Conservation (phyloP, 768 basidiomycete species). For the Lactarius sanguifluus region DNA sequence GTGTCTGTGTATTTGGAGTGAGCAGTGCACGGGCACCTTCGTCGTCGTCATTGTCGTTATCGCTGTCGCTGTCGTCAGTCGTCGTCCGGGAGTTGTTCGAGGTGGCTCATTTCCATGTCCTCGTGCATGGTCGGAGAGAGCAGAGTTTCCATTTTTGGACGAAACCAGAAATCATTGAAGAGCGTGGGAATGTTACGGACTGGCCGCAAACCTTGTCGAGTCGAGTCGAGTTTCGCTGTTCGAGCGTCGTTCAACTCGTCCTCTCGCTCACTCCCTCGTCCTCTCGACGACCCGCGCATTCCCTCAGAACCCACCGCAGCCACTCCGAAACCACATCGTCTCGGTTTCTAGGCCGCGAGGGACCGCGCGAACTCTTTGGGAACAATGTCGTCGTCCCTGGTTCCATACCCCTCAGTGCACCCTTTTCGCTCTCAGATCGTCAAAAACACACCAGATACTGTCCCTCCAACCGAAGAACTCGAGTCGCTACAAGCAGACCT, state of each 20-base stretch:
- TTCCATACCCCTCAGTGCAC: slow-evolving; percentile 49
- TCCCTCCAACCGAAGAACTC: slow-evolving; percentile 74
- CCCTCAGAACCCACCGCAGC: slow-evolving; percentile 3
- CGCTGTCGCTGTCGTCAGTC: slow-evolving; percentile 25
- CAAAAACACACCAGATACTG: slow-evolving; percentile 59
- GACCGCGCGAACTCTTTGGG: slow-evolving; percentile 17
- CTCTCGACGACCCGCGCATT: not conserved
- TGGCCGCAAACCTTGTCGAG: slow-evolving; percentile 30
- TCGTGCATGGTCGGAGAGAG: not conserved
- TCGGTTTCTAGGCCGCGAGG: slow-evolving; percentile 19
- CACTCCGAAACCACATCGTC: not conserved
- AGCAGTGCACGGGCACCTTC: slow-evolving; percentile 53
- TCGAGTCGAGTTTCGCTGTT: slow-evolving; percentile 16
- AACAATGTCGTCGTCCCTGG: slow-evolving; percentile 62
- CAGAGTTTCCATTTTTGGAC: slow-evolving; percentile 3
- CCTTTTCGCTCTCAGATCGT: slow-evolving; percentile 58
- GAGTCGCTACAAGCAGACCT: slow-evolving; percentile 65
- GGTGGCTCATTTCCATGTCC: slow-evolving; percentile 38
- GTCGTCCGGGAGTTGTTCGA: slow-evolving; percentile 34
- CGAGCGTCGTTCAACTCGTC: slow-evolving; percentile 5
- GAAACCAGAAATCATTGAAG: slow-evolving; percentile 16
- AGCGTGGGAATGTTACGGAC: slow-evolving; percentile 30
- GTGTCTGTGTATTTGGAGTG: slow-evolving; percentile 35
- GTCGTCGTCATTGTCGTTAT: slow-evolving; percentile 35
- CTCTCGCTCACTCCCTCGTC: not conserved